Base-by-base conservation (phyloP, 2,329 filamentous ascomycete species). In the Fusarium sp. region DNA sequence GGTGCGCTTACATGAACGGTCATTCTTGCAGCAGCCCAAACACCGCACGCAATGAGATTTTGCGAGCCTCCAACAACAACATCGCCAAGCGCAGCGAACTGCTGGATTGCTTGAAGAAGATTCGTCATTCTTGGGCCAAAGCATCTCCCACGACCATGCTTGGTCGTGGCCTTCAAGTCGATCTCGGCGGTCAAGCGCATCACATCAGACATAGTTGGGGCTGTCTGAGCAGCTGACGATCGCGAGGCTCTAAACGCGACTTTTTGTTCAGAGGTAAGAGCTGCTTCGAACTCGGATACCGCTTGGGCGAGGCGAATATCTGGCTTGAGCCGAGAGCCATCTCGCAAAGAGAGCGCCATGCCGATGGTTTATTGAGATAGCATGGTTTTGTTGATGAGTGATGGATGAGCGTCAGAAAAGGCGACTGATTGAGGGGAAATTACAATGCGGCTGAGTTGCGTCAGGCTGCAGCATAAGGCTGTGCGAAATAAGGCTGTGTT, bases 1-100 rank as follows among this genome's bases (percentile, higher is more conserved):
- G 6, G 1, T 3, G 14, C 4, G 7, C 45, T 11, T 7, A 62
- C 55, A 11, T 62, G 61, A 38, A 63, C 22, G 0, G 56, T 80
- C 67, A 82, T 80, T 46, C 83, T 79, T 13, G 86, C 82, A 4
- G 84, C 59, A 1, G 82, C 79, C 85, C 84, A 86, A 1, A 86
- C 82, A 17, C 83, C 79, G 61, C 82, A 83, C 0, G 84, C 83
- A 12, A 85, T 75, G 1, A 86, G 46, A 44, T 85, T 86, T 70
- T 86, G 84, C 0, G 81, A 81, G 3, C 82, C 83, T 0, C 84
- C 83, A 20, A 86, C 55, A 0, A 77, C n/a, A 0, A 78, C 38
- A 22, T 77, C 76, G 9, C 84, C 84, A n/a, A 86, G 66, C 0
- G 80, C 79, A 22, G 81, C 83, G 54, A 83, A 86, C 61, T 83